phyloP scores from a whole-genome alignment of 768 basidiomycete genomes.

The Mycena latifolia region DNA sequence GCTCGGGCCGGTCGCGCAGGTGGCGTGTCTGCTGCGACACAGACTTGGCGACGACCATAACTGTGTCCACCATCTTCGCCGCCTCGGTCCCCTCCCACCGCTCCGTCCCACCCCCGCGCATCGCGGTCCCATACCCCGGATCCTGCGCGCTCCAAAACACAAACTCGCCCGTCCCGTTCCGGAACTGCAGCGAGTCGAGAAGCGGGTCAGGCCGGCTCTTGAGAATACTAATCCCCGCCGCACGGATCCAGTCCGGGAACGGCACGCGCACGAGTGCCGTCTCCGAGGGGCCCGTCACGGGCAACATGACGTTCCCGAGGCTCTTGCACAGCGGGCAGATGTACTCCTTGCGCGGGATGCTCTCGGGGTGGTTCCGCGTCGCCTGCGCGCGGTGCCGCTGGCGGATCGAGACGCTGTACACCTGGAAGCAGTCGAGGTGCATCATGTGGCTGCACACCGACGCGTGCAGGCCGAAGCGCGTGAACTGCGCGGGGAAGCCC shows the following conservation, averaged over 20 bases:
- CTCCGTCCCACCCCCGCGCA: constrained; percentile 65
- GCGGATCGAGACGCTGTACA: constrained; percentile 88
- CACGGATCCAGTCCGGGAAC: constrained; percentile 92
- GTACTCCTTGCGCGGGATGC: constrained; percentile 93
- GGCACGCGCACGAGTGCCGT: constrained; percentile 67
- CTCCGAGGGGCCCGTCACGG: constrained; percentile 69
- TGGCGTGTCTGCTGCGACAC: constrained; percentile 89
- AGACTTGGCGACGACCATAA: constrained; percentile 82
- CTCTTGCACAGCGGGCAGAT: constrained; percentile 98
- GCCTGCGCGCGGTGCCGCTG: constrained; percentile 90
- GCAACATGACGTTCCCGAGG: constrained; percentile 93
- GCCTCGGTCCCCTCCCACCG: constrained; percentile 67
- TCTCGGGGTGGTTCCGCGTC: constrained; percentile 94
- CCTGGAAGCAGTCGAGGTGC: constrained; percentile 95
- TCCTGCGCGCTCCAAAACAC: constrained; percentile 92
- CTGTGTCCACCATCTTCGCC: constrained; percentile 88
- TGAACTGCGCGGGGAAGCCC: constrained; percentile 77
- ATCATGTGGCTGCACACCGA: constrained; percentile 97
- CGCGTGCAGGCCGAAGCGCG: constrained; percentile 87
- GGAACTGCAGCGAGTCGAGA: constrained; percentile 79
- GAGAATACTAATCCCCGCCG: constrained; percentile 89
- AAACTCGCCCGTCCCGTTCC: constrained; percentile 88
- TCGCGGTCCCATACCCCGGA: constrained; percentile 69
- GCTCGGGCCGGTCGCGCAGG: constrained; percentile 81
- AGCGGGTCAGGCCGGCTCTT: constrained; percentile 83